phyloP scores from a whole-genome alignment of 768 basidiomycete species.

The Boletus rex-veris region DNA sequence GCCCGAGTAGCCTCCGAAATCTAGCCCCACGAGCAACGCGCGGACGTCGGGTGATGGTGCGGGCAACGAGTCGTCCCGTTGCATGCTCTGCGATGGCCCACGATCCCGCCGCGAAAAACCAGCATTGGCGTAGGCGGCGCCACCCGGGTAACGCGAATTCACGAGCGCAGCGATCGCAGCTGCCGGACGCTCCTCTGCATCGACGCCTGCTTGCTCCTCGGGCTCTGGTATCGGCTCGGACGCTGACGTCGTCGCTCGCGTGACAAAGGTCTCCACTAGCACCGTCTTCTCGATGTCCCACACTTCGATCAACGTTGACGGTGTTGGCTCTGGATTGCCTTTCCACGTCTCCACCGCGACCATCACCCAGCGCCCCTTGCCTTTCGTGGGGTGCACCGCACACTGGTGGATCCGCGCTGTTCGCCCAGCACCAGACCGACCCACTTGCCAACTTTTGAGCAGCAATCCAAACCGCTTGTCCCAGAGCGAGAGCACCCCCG shows the following conservation, averaged over 20 bases:
- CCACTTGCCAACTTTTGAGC: constrained; percentile 84
- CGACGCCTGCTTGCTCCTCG: constrained; percentile 46
- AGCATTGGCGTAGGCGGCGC: constrained; percentile 22
- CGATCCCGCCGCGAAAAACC: constrained; percentile 27
- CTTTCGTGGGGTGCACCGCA: constrained; percentile 80
- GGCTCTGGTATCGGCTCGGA: constrained; percentile 53
- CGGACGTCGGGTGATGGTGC: constrained; percentile 65
- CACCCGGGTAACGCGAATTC: constrained; percentile 54
- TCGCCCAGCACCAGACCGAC: constrained; percentile 48
- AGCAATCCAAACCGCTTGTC: constrained; percentile 91
- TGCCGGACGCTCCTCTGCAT: constrained; percentile 63
- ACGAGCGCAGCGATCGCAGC: constrained; percentile 78
- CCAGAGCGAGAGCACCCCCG: constrained; percentile 86
- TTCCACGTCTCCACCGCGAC: constrained; percentile 66
- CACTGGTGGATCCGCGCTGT: constrained; percentile 68
- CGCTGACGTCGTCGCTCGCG: constrained; percentile 43
- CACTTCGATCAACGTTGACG: constrained; percentile 66
- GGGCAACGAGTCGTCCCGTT: constrained; percentile 34
- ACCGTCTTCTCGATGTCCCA: constrained; percentile 87
- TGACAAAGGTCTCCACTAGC: constrained; percentile 77
- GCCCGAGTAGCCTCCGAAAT: constrained; percentile 69
- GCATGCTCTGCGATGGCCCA: constrained; percentile 32
- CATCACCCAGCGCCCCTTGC: constrained; percentile 87
- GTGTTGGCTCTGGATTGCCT: constrained; percentile 36
- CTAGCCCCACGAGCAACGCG: constrained; percentile 64